Conservation (phyloP, 2,329 filamentous ascomycete species). For the Coniochaeta prunicola region DNA sequence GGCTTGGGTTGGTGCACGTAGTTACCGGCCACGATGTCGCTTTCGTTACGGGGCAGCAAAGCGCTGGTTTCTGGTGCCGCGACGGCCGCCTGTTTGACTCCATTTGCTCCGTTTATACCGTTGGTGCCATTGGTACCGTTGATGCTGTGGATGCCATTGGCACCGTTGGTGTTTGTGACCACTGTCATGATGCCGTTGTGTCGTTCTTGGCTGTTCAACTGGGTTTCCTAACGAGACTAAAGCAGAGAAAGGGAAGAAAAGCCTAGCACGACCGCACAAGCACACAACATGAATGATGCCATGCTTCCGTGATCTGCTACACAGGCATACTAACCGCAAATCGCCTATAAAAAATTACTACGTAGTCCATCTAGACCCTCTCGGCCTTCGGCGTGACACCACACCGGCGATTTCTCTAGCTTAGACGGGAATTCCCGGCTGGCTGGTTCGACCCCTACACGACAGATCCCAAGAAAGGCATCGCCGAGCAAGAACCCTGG, state of each 20-base stretch:
- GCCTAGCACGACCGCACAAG: not conserved
- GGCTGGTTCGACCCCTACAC: too few species aligned
- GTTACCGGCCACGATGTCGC: not conserved
- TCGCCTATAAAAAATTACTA: not conserved
- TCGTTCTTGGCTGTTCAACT: not conserved
- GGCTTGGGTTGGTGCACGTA: conserved; percentile 4
- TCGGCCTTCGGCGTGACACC: not conserved
- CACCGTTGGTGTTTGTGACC: not conserved
- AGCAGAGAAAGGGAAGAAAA: not conserved
- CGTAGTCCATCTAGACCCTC: not conserved
- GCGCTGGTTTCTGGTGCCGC: not conserved
- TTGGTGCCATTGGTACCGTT: not conserved
- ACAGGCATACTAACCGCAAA: not conserved
- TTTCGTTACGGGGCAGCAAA: not conserved
- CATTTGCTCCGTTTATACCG: not conserved
- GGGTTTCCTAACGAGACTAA: not conserved
- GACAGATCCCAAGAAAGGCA: not conserved
- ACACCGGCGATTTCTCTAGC: not conserved
- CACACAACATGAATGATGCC: not conserved
- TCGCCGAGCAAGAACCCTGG: not conserved
- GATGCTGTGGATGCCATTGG: not conserved
- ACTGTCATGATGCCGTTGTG: not conserved
- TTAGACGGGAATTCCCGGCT: not conserved
- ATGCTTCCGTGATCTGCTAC: not conserved
- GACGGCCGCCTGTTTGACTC: too few species aligned